Evolutionary conservation across 768 basidiomycete genomes (phyloP), one percentile per base, ranked within the genome.

Genomic region (Tylopilus balloui): DNA sequence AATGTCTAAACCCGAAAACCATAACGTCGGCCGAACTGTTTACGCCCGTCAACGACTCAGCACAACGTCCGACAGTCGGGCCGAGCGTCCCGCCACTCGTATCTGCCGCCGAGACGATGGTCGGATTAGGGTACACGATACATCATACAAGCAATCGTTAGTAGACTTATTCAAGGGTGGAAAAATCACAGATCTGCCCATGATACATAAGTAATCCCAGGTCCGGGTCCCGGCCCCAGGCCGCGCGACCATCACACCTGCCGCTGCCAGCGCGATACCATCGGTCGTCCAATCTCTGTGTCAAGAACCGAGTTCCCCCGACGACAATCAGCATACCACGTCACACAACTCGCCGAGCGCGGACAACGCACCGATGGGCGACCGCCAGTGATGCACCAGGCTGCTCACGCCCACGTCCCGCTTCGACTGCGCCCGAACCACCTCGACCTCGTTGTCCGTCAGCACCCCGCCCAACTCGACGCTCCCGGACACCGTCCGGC

Each of bases 331-430:
- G 40, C 28, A 6, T 6, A 25, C 10, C 36, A 29, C 24, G 15
- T 5, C 13, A 21, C 23, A 19, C 28, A 3, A n/a, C n/a, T n/a
- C n/a, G n/a, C n/a, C n/a, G n/a, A n/a, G n/a, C n/a, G n/a, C n/a
- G n/a, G n/a, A n/a, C n/a, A n/a, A 68, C 73, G 38, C 46, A 87
- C 85, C 80, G 45, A 88, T 82, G 1, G 86, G 86, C 20, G 83
- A 86, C 37, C 76, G 83, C 69, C 80, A 88, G 54, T 79, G 78
- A 53, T 80, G 72, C 42, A 86, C 74, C 67, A 84, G 66, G 35
- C 74, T 77, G 53, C 81, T 76, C 45, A 64, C 45, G 15, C n/a
- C 31, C 41, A 46, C 75, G 50, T 67, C 66, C 23, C 54, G 29
- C 11, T 19, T 50, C 48, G 68, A 43, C 53, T 74, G 74, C 45